Evolutionary conservation across 1,284 basidiomycete species (phyloP).

Genomic region (Afroboletus lepidellus): DNA sequence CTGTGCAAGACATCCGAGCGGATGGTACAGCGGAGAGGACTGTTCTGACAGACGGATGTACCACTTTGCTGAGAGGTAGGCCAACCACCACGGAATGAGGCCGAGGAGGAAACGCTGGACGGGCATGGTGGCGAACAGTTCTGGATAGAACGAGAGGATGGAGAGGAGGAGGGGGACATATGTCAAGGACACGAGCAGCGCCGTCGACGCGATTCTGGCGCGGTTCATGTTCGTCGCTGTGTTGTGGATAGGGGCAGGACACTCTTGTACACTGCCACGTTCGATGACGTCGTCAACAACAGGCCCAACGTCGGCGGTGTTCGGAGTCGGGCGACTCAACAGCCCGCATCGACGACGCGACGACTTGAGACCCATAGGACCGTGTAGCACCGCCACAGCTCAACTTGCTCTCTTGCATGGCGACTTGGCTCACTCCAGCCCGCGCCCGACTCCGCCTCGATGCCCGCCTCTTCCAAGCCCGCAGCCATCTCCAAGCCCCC

Average conservation of each 20-base stretch:
- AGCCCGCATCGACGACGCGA: no score
- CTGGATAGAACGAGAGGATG: slow-evolving; percentile 13
- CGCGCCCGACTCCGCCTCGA: slow-evolving; percentile 14
- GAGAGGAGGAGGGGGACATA: slow-evolving; percentile 20
- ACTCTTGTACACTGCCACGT: not conserved
- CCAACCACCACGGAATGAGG: slow-evolving; percentile 24
- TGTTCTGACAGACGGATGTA: slow-evolving; percentile 24
- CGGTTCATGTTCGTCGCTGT: slow-evolving; percentile 10
- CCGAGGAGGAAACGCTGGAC: slow-evolving; percentile 16
- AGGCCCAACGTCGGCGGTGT: not conserved
- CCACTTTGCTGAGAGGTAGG: slow-evolving; percentile 23
- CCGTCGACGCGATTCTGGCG: not conserved
- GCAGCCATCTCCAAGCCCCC: slow-evolving; percentile 22
- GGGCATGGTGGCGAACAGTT: slow-evolving; percentile 13
- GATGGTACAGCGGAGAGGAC: slow-evolving; percentile 29
- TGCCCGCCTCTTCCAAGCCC: slow-evolving; percentile 15
- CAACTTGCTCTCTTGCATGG: slow-evolving; percentile 17
- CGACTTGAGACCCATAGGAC: no score
- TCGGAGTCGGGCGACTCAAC: no score
- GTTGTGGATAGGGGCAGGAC: slow-evolving; percentile 19
- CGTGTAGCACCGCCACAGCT: slow-evolving; percentile 9
- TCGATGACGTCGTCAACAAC: not conserved
- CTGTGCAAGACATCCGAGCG: slow-evolving; percentile 27
- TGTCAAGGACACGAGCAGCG: slow-evolving; percentile 16
- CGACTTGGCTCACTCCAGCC: slow-evolving; percentile 22